A percentile compares a stretch with the other conserved stretches of the same genome.
These are phyloP conservation scores for Saccharomycopsis sp. DNA, from an alignment of 805 yeast species.

Conservation along the genomic window DNA sequence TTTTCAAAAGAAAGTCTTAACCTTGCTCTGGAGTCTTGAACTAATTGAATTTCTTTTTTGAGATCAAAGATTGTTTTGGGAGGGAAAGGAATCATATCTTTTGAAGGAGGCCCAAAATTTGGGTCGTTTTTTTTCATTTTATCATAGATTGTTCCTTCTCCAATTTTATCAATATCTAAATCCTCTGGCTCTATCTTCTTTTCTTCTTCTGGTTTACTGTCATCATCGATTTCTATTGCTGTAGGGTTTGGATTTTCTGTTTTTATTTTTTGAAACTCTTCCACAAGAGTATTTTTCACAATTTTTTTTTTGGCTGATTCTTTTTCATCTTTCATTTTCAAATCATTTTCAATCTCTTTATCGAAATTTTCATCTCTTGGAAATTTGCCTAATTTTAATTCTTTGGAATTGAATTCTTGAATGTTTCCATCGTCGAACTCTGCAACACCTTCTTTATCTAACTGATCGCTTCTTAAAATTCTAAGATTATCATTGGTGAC, in stretches of 20 bases:
- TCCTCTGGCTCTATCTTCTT: conserved; percentile 18
- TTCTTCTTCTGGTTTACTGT: not conserved
- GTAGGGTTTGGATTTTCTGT: conserved; percentile 28
- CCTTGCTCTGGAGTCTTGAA: conserved; percentile 73
- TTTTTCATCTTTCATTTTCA: conserved; percentile 68
- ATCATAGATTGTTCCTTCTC: conserved; percentile 22
- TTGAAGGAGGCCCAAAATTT: conserved; percentile 55
- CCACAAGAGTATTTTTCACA: conserved; percentile 39
- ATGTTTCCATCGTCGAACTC: conserved; percentile 31
- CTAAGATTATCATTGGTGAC: conserved; percentile 80
- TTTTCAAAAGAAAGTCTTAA: conserved; percentile 30
- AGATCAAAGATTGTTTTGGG: conserved; percentile 70
- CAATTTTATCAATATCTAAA: conserved; percentile 19
- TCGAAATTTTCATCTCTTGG: conserved; percentile 82
- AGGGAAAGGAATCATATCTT: conserved; percentile 78
- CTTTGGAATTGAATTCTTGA: conserved; percentile 55
- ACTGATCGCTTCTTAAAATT: conserved; percentile 96
- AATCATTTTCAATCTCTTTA: conserved; percentile 75
- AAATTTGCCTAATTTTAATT: conserved; percentile 70
- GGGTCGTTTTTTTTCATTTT: conserved; percentile 27
- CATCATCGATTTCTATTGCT: not conserved
- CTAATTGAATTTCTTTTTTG: conserved; percentile 63
- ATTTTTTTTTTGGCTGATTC: conserved; percentile 31
- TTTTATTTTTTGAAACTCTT: conserved; percentile 52
- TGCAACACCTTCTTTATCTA: conserved; percentile 98